Evolutionary conservation across 768 basidiomycete genomes (phyloP).

Genomic region (Mycena rosella): DNA sequence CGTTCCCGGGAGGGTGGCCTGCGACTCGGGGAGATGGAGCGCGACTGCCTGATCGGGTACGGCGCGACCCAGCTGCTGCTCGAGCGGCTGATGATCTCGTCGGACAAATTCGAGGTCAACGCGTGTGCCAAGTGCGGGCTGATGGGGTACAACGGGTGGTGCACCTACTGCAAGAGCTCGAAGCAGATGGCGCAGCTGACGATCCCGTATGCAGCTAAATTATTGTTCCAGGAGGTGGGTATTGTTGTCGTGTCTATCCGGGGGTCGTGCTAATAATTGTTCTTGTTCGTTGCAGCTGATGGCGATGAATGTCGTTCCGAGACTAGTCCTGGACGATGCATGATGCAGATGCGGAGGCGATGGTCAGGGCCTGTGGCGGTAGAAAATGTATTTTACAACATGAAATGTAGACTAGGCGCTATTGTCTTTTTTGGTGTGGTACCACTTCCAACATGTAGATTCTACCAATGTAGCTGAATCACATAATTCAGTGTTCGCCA

Average conservation of each 20-base stretch:
- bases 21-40: constrained; percentile 98
- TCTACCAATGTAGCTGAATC: no score
- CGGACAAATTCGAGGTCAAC: constrained; percentile 97
- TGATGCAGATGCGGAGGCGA: no score
- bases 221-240: constrained; percentile 88
- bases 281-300: constrained; percentile 79
- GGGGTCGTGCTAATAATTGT: constrained; percentile 18
- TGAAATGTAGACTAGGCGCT: not conserved
- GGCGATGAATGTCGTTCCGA: constrained; percentile 97
- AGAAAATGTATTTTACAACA: constrained; percentile 28
- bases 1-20: constrained; percentile 97
- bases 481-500: no score
- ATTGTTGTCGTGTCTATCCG: not conserved
- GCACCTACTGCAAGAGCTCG: constrained; percentile 97
- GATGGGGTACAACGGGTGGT: constrained; percentile 97
- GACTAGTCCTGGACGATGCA: constrained; percentile 88
- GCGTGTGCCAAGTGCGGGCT: constrained; percentile 95
- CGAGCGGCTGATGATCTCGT: constrained; percentile 98
- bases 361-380: no score
- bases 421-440: no score
- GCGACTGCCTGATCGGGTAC: constrained; percentile 97
- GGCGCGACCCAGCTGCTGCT: constrained; percentile 98
- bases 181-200: constrained; percentile 96
- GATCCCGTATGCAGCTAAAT: constrained; percentile 96
- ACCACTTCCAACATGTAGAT: no score